Percentiles rank a stretch among this genome's conserved stretches.
Evolutionary conservation across 441 rosid genomes (phyloP).

Genomic region (Eugenia klotzschiana): DNA sequence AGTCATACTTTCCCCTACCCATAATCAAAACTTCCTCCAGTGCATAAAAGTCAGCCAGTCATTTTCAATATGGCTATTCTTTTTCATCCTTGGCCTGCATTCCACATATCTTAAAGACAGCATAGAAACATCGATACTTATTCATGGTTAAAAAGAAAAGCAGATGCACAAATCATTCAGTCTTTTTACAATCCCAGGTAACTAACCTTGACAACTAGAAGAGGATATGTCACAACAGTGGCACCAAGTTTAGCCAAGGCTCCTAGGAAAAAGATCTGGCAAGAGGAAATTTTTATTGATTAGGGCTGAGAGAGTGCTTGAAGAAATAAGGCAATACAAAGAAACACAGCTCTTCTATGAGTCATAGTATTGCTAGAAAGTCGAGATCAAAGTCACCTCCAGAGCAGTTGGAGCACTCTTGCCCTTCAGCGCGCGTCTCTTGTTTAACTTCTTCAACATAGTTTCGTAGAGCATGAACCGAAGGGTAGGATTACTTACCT

Average conservation of each 20-base stretch:
- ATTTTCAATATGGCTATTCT: neutral
- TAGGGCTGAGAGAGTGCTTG: neutral
- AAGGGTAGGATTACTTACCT: slow-evolving; percentile 95
- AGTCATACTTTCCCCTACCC: neutral
- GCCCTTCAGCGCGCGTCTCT: slow-evolving; percentile 36
- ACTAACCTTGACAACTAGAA: slow-evolving; percentile 70
- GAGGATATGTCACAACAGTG: slow-evolving; percentile 81
- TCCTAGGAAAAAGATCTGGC: slow-evolving; percentile 77
- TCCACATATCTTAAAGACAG: neutral
- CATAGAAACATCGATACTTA: neutral
- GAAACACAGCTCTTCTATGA: neutral
- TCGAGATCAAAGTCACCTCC: slow-evolving; percentile 39
- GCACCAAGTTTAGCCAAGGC: slow-evolving; percentile 97
- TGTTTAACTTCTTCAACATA: slow-evolving; percentile 70
- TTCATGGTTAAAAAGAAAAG: neutral
- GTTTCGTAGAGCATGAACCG: slow-evolving; percentile 95
- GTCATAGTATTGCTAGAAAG: neutral
- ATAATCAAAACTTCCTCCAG: neutral
- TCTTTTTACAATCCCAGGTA: neutral
- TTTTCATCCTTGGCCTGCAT: neutral
- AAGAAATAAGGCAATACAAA: neutral
- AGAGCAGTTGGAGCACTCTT: slow-evolving; percentile 47
- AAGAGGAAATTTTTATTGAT: slow-evolving; percentile 5
- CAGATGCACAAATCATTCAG: neutral
- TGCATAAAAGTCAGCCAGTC: neutral